Evolutionary conservation across 2,329 filamentous ascomycete genomes (phyloP).

Genomic region (Neofusicoccum parvum): DNA sequence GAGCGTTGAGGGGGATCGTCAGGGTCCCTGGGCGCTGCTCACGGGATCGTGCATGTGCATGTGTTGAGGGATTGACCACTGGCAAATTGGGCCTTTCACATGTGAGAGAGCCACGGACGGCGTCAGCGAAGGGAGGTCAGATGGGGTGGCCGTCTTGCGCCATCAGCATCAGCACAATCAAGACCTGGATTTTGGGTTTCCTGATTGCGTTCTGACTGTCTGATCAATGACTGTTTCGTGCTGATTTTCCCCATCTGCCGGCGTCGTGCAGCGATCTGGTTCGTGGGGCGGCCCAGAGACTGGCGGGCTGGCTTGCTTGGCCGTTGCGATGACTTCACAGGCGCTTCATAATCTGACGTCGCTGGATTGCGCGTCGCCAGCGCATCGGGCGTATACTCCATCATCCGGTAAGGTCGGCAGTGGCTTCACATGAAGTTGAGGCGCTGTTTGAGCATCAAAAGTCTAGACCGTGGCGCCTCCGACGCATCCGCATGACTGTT

Average conservation of each 20-base stretch:
- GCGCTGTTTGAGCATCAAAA: neutral
- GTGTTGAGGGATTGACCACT: conserved; percentile 19
- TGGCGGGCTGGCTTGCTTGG: too few species aligned
- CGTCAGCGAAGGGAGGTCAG: neutral
- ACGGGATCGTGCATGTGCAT: conserved; percentile 14
- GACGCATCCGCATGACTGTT: conserved; percentile 4
- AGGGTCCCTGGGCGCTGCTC: conserved; percentile 7
- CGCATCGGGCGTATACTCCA: neutral
- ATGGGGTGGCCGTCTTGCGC: neutral
- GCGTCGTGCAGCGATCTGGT: neutral
- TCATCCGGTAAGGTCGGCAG: neutral
- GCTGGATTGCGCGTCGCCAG: neutral
- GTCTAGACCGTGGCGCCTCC: conserved; percentile 6
- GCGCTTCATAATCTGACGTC: conserved; percentile 11
- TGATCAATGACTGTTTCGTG: neutral
- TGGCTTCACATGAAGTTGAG: conserved; percentile 9
- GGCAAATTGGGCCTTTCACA: neutral
- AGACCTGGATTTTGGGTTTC: neutral
- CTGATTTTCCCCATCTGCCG: neutral
- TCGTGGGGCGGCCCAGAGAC: neutral
- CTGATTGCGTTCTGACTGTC: neutral
- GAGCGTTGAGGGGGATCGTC: conserved; percentile 18
- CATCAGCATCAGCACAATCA: neutral
- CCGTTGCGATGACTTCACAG: neutral
- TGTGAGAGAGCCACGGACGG: neutral